Evolutionary conservation across 2,329 filamentous ascomycete species (phyloP), one percentile per base, ranked within the genome.

Genomic region (Ceratocystis eucalypticola): DNA sequence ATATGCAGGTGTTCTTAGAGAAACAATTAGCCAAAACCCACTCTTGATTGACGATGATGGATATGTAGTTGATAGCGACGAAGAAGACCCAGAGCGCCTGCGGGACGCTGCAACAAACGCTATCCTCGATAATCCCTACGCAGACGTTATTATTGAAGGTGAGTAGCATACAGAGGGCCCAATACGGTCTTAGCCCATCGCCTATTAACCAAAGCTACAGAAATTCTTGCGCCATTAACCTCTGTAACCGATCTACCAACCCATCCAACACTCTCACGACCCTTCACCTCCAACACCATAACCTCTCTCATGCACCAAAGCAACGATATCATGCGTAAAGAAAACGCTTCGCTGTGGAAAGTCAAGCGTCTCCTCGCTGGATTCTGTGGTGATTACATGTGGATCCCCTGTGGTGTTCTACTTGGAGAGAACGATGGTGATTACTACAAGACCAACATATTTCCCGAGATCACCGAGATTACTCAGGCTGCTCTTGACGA

Each of bases 31-130:
- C 74, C 84, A 83, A 70, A 93, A 91, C 71, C 87, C 88, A 4
- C 82, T 84, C 10, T 79, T 89, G 61, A 78, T 89, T 70, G 89
- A 93, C 75, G 85, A 89, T 59, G 88, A 93, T 71, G 89, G 89
- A 69, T 91, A 88, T 73, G 85, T 89, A 69, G 78, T 91, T 66
- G 86, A 90, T 53, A 87, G 84, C 72, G 85, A 87, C 69, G 87
- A 90, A 68, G 86, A 89, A 68, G 83, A 88, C 66, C 81, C 85
- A 68, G 83, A 86, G 53, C 81, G 80, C 66, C 74, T 84, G 25
- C 80, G 81, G 69, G 83, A 86, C 62, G 85, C 85, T 53, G 77
- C 83, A 62, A 79, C 83, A 59, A 77, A 82, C 3, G 84, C 85
- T n/a, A 81, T 85, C 45, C 85, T 89, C 69, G 80, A 87, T 63